Evolutionary conservation across 805 yeast species (phyloP).

Genomic region (Candida hispaniensis): DNA sequence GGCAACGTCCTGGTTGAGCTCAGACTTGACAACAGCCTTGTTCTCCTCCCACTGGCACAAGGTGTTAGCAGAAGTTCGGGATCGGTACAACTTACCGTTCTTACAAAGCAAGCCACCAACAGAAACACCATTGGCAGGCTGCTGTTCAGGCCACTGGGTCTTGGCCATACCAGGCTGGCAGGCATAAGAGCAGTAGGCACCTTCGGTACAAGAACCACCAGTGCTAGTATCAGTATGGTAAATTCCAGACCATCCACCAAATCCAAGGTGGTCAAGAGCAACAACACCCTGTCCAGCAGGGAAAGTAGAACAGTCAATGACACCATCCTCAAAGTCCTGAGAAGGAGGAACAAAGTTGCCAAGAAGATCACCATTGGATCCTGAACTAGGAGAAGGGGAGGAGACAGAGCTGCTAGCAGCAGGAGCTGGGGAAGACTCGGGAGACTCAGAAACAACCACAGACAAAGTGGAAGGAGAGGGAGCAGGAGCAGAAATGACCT

Average conservation of each 20-base stretch:
- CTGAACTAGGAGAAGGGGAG: constrained; percentile 27
- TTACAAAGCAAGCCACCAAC: constrained; percentile 89
- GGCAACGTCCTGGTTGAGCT: constrained; percentile 59
- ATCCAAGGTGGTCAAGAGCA: constrained; percentile 56
- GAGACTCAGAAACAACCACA: constrained; percentile 24
- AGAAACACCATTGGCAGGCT: constrained; percentile 82
- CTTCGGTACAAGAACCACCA: constrained; percentile 62
- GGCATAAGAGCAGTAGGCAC: constrained; percentile 92
- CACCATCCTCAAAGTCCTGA: constrained; percentile 61
- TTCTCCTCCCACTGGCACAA: constrained; percentile 83
- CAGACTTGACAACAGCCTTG: constrained; percentile 56
- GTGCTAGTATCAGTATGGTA: constrained; percentile 45
- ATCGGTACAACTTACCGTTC: constrained; percentile 71
- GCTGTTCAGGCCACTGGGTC: constrained; percentile 91
- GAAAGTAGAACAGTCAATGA: constrained; percentile 52
- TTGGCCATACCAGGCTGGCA: constrained; percentile 98
- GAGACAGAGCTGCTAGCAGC: constrained; percentile 28
- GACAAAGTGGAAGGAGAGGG: constrained; percentile 23
- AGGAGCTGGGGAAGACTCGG: constrained; percentile 28
- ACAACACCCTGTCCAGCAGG: constrained; percentile 81
- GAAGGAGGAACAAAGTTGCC: constrained; percentile 60
- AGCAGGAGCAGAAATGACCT: constrained; percentile 26
- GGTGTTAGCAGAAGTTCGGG: constrained; percentile 54
- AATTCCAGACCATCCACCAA: constrained; percentile 79
- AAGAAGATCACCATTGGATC: constrained; percentile 23